Evolutionary conservation across 2,329 filamentous ascomycete genomes (phyloP).

Genomic region (Epichloe elymi): DNA sequence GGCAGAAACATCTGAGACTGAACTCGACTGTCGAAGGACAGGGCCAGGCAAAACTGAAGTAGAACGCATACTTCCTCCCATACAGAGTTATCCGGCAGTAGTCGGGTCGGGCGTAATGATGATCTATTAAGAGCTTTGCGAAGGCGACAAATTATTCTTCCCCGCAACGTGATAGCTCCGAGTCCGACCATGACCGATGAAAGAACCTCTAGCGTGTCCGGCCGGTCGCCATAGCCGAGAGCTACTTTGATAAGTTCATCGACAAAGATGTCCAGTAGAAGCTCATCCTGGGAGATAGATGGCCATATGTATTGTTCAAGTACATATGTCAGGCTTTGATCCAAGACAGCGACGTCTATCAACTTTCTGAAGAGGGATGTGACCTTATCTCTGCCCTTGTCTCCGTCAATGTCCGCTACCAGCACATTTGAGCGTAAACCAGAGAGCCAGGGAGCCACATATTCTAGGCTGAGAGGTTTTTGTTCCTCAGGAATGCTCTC

Average conservation of each 20-base stretch:
- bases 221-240: slow-evolving; percentile 40
- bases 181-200: slow-evolving; percentile 51
- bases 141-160: slow-evolving; percentile 51
- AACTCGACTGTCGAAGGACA: slow-evolving; percentile 55
- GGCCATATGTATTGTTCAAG: slow-evolving; percentile 57
- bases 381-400: slow-evolving; percentile 53
- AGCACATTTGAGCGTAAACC: slow-evolving; percentile 47
- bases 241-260: slow-evolving; percentile 55
- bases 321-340: slow-evolving; percentile 43
- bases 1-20: slow-evolving; percentile 56
- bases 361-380: slow-evolving; percentile 51
- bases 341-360: slow-evolving; percentile 50
- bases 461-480: slow-evolving; percentile 51
- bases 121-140: slow-evolving; percentile 55
- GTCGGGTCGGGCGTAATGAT: slow-evolving; percentile 51
- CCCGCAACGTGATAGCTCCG: slow-evolving; percentile 50
- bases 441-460: slow-evolving; percentile 57
- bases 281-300: slow-evolving; percentile 49
- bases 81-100: slow-evolving; percentile 52
- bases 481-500: slow-evolving; percentile 56
- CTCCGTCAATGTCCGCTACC: slow-evolving; percentile 45
- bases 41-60: slow-evolving; percentile 50
- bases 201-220: slow-evolving; percentile 46
- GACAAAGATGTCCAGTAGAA: slow-evolving; percentile 51
- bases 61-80: slow-evolving; percentile 59